phyloP scores from a whole-genome alignment of 179 eudicot genomes.

The Nepenthes alata region DNA sequence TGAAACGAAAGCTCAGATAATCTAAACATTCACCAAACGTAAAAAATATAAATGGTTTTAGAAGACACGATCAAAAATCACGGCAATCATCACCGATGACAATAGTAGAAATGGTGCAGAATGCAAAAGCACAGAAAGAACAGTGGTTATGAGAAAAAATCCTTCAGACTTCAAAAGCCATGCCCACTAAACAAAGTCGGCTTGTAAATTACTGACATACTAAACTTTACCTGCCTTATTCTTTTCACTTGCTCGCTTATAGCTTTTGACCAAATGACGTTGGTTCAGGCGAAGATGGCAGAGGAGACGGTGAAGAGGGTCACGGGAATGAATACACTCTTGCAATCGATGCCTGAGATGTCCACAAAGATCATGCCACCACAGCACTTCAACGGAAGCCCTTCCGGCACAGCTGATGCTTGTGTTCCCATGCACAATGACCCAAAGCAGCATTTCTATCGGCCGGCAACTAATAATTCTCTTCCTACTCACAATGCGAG shows the following conservation, averaged over 20 bases:
- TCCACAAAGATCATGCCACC: constrained; percentile 40
- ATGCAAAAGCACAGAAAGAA: too few relatives aligned
- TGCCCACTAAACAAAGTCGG: too few relatives aligned
- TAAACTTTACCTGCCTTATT: neutral
- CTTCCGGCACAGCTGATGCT: constrained; percentile 58
- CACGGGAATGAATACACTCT: constrained; percentile 70
- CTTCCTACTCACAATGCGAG: constrained; percentile 23
- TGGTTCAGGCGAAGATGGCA: constrained; percentile 84
- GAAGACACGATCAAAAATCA: too few relatives aligned
- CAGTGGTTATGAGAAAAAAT: too few relatives aligned
- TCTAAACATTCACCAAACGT: too few relatives aligned
- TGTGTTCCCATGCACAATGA: constrained; percentile 68
- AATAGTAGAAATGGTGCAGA: too few relatives aligned
- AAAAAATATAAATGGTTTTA: too few relatives aligned
- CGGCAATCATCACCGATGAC: too few relatives aligned
- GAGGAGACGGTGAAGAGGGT: constrained; percentile 89
- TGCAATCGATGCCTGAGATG: constrained; percentile 76
- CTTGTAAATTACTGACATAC: too few relatives aligned
- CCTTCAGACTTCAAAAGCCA: too few relatives aligned
- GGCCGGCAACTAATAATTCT: constrained; percentile 22
- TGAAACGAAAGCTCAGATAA: too few relatives aligned
- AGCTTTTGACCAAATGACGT: neutral
- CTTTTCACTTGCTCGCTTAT: neutral
- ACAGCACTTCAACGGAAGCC: constrained; percentile 39
- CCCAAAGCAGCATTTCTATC: constrained; percentile 51